A percentile compares a stretch with the other conserved stretches of the same genome.
Conservation (phyloP, 495 filamentous ascomycete genomes). For the Podospora comata region DNA sequence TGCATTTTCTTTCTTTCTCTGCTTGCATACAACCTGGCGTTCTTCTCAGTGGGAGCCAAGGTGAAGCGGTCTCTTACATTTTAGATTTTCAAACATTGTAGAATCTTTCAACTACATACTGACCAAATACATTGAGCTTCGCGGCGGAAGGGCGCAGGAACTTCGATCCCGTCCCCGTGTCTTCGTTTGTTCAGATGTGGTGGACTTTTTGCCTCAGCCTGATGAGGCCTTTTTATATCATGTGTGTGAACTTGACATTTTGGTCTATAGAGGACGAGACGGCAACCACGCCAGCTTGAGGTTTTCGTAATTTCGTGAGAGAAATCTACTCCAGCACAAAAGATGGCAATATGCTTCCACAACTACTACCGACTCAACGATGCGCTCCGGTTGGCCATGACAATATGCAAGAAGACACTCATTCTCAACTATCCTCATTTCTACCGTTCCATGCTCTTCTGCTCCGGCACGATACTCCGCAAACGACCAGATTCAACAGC, state of each 20-base stretch:
- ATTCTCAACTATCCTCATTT: background rate
- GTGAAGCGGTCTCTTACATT: background rate
- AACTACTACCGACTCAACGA: no score
- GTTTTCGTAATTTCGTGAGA: no score
- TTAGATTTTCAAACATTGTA: background rate
- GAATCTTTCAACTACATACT: background rate
- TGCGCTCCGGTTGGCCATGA: no score
- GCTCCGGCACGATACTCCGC: slow-evolving; percentile 69
- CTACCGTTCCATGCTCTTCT: slow-evolving; percentile 35
- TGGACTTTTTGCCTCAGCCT: background rate
- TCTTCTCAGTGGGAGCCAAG: background rate
- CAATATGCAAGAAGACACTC: no score
- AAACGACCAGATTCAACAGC: slow-evolving; percentile 63
- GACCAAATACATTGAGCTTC: slow-evolving; percentile 15
- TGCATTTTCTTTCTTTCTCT: background rate
- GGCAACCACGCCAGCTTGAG: no score
- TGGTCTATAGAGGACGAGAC: background rate
- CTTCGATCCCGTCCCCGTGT: background rate
- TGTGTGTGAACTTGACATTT: background rate
- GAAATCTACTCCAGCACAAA: no score
- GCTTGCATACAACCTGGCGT: background rate
- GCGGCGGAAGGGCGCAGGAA: background rate
- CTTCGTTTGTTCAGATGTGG: background rate
- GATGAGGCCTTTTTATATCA: no score
- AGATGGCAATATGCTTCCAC: no score